phyloP scores from a whole-genome alignment of 192 early-diverging fungal species.

The Entomortierella lignicola region DNA sequence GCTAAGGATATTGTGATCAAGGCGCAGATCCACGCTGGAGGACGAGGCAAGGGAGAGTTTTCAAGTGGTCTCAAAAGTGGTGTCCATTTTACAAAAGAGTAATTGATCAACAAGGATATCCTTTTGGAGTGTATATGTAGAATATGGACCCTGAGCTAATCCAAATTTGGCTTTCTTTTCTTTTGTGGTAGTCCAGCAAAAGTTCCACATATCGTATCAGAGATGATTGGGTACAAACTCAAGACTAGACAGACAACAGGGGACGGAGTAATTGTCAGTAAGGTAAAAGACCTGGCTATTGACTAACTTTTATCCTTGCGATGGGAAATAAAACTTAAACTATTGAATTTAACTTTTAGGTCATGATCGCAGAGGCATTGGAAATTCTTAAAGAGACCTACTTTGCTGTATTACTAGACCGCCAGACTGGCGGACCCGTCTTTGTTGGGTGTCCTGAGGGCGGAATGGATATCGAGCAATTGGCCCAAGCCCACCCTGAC shows the following conservation, averaged over 20 bases:
- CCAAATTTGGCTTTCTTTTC: too few relatives aligned
- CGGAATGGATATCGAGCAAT: slow-evolving; percentile 42
- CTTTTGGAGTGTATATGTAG: too few relatives aligned
- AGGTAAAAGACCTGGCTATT: slow-evolving; percentile 20
- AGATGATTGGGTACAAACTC: slow-evolving; percentile 50
- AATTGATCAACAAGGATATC: slow-evolving; percentile 4
- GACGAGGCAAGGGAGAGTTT: slow-evolving; percentile 45
- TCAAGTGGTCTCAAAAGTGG: slow-evolving; percentile 51
- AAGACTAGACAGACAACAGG: slow-evolving; percentile 39
- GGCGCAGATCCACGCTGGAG: slow-evolving; percentile 47
- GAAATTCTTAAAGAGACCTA: slow-evolving; percentile 49
- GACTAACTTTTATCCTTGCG: too few relatives aligned
- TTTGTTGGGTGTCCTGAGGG: slow-evolving; percentile 48
- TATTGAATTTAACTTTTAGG: slow-evolving; percentile 13
- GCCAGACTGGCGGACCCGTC: slow-evolving; percentile 42
- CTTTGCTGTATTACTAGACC: slow-evolving; percentile 48
- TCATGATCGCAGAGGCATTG: slow-evolving; percentile 46
- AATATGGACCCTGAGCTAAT: too few relatives aligned
- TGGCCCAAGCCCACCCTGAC: slow-evolving; percentile 16
- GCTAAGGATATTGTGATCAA: slow-evolving; percentile 51
- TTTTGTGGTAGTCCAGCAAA: slow-evolving; percentile 34
- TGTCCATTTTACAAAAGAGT: slow-evolving; percentile 48
- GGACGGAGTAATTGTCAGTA: slow-evolving; percentile 44
- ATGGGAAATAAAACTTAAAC: too few relatives aligned
- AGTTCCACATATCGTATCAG: slow-evolving; percentile 29